Evolutionary conservation across 2,329 filamentous ascomycete genomes (phyloP).

Genomic region (Hymenotorrendiella dingleyae): DNA sequence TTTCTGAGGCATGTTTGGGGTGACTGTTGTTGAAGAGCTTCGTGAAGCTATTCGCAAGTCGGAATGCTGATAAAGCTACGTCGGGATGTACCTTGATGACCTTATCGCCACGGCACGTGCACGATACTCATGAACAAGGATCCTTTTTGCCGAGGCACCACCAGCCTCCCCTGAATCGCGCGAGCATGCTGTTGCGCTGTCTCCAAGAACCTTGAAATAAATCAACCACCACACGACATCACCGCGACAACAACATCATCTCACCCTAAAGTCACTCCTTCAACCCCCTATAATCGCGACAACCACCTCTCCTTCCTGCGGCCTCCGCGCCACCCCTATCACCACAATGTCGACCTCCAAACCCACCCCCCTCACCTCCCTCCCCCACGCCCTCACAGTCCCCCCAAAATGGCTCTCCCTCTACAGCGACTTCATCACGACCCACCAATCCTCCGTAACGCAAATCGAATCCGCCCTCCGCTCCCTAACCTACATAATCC

Average conservation of each 20-base stretch:
- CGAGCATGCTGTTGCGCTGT: too few relatives aligned
- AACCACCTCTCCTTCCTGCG: background rate
- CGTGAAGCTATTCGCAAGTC: background rate
- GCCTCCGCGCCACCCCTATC: constrained; percentile 3
- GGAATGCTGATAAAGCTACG: background rate
- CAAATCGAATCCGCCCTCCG: constrained; percentile 92
- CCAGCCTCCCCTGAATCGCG: constrained; percentile 3
- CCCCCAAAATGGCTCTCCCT: constrained; percentile 61
- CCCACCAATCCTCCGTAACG: constrained; percentile 87
- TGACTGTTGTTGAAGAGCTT: background rate
- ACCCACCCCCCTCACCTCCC: constrained; percentile 8
- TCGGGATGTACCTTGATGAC: too few relatives aligned
- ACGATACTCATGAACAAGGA: too few relatives aligned
- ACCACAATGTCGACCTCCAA: constrained; percentile 10
- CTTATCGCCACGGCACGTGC: too few relatives aligned
- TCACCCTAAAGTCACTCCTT: background rate
- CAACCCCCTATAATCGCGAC: background rate
- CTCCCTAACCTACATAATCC: constrained; percentile 92
- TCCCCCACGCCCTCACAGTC: constrained; percentile 46
- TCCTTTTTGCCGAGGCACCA: constrained; percentile 3
- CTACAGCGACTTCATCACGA: constrained; percentile 88
- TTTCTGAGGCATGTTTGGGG: constrained; percentile 15
- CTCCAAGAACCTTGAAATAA: background rate
- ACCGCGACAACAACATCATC: background rate
- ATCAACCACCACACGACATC: background rate